Evolutionary conservation across 2,329 filamentous ascomycete species (phyloP), one percentile per base, ranked within the genome.

Genomic region (Tolypocladium paradoxum): DNA sequence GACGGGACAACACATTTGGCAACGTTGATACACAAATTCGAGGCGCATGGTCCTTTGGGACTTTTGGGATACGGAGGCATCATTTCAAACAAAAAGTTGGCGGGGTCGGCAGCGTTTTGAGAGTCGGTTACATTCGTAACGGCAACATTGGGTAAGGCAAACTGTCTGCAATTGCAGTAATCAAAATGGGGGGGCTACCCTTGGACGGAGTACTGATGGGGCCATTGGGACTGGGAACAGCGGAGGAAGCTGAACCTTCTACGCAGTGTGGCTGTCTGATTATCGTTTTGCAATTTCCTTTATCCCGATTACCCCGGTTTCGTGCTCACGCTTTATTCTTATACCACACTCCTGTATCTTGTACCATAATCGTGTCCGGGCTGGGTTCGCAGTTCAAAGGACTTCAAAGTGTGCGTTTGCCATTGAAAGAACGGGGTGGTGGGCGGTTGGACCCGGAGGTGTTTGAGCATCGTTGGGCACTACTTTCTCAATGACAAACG

Each of bases 121-220:
- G 24, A 36, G 9, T 27, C 9, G 20, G 12, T 36, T 49, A 20
- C 27, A n/a, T 47, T 33, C 4, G 24, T 11, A 20, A 29, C 18
- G 35, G 34, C 33, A 53, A 52, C 50, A 53, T 50, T 48, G 54
- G 53, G 50, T 49, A 38, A 49, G 48, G 53, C 53, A 40, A 40
- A 34, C 45, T 52, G 53, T 55, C 47, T 50, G 50, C 47, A 40
- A 29, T 52, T 54, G 53, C 53, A 49, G 50, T 20, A 50, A 31
- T 37, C 16, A 49, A 38, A 14, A 35, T 31, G 11, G 43, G 43
- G 43, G 9, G 27, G 8, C 2, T 31, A 33, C 4, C 27, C n/a
- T 47, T n/a, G 18, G 43, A 33, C 20, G 43, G 43, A 47, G 43
- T 7, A 47, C 33, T 47, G 18, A 31, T 20, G 14, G 2, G 43